Evolutionary conservation across 169 alveolate genomes (phyloP).

Genomic region (Plasmodium cynomolgi): DNA sequence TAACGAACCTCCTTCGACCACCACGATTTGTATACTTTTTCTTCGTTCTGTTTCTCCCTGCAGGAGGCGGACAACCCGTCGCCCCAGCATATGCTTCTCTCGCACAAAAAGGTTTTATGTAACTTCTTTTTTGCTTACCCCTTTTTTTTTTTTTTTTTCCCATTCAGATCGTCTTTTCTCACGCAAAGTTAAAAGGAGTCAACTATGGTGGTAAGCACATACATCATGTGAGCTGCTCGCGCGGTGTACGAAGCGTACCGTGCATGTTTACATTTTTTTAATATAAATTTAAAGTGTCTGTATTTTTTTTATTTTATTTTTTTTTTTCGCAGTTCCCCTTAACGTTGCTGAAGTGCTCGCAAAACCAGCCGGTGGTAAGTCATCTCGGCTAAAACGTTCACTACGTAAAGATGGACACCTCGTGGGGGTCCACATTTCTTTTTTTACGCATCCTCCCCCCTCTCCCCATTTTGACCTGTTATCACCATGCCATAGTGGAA

Average conservation of each 20-base stretch:
- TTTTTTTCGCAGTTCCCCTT: slow-evolving; percentile 84
- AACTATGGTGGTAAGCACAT: neutral
- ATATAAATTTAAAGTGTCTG: neutral
- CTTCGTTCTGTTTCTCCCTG: neutral
- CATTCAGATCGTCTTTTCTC: neutral
- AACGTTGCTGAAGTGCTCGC: slow-evolving; percentile 86
- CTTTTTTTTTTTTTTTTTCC: neutral
- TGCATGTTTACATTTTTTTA: neutral
- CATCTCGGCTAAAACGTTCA: neutral
- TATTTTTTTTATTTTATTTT: slow-evolving; percentile 18
- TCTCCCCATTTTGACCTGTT: neutral
- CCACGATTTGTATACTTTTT: neutral
- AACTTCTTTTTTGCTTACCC: slow-evolving; percentile 7
- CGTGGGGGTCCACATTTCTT: neutral
- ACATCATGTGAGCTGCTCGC: neutral
- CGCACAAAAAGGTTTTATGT: neutral
- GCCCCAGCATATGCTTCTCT: neutral
- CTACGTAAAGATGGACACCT: neutral
- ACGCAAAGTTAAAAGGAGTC: neutral
- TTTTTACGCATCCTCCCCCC: neutral
- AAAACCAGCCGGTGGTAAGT: slow-evolving; percentile 89
- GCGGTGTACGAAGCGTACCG: neutral
- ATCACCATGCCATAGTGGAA: neutral
- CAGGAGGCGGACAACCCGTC: neutral
- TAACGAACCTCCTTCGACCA: neutral